Conservation (phyloP, 345 rosid species). For the Jatropha curcas region DNA sequence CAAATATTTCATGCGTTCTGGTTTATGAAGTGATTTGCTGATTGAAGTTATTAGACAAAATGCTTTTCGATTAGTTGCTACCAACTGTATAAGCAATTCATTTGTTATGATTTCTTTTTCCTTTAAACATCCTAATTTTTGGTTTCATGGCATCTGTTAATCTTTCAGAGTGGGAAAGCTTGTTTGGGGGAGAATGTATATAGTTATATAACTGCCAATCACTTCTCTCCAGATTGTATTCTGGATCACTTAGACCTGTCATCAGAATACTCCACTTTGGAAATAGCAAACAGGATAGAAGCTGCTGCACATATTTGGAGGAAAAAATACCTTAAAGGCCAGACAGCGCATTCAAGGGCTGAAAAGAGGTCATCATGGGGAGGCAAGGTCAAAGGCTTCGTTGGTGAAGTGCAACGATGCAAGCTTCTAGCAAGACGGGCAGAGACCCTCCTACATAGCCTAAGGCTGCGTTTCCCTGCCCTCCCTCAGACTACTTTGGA, state of each 20-base stretch:
- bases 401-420: slow-evolving; percentile 13
- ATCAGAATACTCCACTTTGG: slow-evolving; percentile 19
- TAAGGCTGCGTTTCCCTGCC: slow-evolving; percentile 29
- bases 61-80: not conserved
- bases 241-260: slow-evolving; percentile 36
- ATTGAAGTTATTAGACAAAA: slow-evolving; percentile 48
- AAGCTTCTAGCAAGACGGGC: slow-evolving; percentile 28
- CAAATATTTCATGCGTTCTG: slow-evolving; percentile 77
- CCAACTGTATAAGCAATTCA: not conserved
- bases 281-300: slow-evolving; percentile 27
- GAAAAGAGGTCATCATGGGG: slow-evolving; percentile 20
- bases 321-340: slow-evolving; percentile 14
- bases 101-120: no score
- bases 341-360: not conserved
- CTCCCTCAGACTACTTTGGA: slow-evolving; percentile 30
- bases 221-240: slow-evolving; percentile 36
- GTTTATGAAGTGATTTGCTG: slow-evolving; percentile 61
- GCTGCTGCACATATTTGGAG: slow-evolving; percentile 28
- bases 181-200: slow-evolving; percentile 40
- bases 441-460: slow-evolving; percentile 14
- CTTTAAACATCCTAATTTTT: not conserved
- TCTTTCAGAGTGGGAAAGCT: slow-evolving; percentile 41
- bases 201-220: slow-evolving; percentile 30
- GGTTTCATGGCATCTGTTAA: not conserved
- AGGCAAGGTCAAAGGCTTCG: slow-evolving; percentile 17